Percentiles rank a stretch among this genome's conserved stretches.
Conservation (phyloP, 73 alveolate genomes). For the Stentor roeselii region DNA sequence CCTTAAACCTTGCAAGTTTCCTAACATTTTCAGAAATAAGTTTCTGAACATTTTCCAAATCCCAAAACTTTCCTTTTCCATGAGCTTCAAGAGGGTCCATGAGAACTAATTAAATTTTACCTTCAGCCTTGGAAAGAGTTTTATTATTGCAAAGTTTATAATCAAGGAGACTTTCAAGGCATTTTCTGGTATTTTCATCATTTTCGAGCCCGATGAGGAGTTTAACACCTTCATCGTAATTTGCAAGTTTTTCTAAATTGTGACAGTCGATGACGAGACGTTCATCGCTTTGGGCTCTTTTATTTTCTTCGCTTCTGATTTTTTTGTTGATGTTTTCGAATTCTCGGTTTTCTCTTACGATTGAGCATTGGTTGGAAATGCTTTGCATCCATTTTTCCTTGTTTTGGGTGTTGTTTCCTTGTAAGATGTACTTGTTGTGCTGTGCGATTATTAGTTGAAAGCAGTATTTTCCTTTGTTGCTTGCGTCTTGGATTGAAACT, state of each 20-base stretch:
- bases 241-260: neutral
- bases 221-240: neutral
- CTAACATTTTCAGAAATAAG: neutral
- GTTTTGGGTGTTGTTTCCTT: conserved; percentile 24
- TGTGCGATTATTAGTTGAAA: neutral
- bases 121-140: neutral
- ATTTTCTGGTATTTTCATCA: neutral
- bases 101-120: neutral
- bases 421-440: neutral
- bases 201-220: neutral
- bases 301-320: neutral
- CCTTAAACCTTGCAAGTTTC: neutral
- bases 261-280: conserved; percentile 3
- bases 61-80: neutral
- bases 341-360: neutral
- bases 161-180: neutral
- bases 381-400: conserved; percentile 23
- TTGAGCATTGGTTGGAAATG: conserved; percentile 14
- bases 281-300: neutral
- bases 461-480: neutral
- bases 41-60: neutral
- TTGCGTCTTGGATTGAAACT: neutral
- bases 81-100: no score
- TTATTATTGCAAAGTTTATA: no score
- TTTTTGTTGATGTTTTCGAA: conserved; percentile 8